Base-by-base conservation (phyloP, 345 rosid species). In the Populus euphratica region DNA sequence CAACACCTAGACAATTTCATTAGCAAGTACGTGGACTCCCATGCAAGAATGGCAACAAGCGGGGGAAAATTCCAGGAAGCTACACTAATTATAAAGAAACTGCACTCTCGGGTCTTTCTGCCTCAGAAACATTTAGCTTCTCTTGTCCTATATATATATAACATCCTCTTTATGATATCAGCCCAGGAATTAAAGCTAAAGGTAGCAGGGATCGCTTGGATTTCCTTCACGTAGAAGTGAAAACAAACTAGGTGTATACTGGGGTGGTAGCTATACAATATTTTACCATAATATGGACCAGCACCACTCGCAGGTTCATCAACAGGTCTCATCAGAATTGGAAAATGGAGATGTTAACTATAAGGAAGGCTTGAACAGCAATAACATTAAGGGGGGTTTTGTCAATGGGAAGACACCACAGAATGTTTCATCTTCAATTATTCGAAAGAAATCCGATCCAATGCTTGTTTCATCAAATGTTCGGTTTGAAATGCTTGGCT, bases 11-110 rank as follows among this genome's bases (percentile, higher is more conserved):
- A 16, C 67, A 59, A 4, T 47, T 29, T 38, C 49, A 31, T 43
- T 6, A 8, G 69, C 43, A 73, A 16, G 79, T 86, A 81, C 85
- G 86, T 85, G 85, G 74, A 66, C 23, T 59, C 35, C 62, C 91
- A 78, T 72, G 82, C 85, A 86, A 72, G 78, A 67, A 81, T 68
- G 77, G 41, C 67, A 80, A 81, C 85, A 85, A 82, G 49, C 8
- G 1, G 5, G 63, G 18, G 93, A 86, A 89, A 83, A 85, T 89
- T 89, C 91, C 80, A 6, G 77, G 93, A 89, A 89, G 80, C 80
- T 87, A 78, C 89, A 14, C 23, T 20, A 35, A 56, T 3, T 66
- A 17, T 12, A 11, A 23, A 12, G 61, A 33, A 52, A 71, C 3
- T 21, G 43, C 21, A 50, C n/a, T 56, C 69, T 39, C 36, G 76